Base-by-base conservation (phyloP, 768 basidiomycete species). In the Coprinellus micaceus region DNA sequence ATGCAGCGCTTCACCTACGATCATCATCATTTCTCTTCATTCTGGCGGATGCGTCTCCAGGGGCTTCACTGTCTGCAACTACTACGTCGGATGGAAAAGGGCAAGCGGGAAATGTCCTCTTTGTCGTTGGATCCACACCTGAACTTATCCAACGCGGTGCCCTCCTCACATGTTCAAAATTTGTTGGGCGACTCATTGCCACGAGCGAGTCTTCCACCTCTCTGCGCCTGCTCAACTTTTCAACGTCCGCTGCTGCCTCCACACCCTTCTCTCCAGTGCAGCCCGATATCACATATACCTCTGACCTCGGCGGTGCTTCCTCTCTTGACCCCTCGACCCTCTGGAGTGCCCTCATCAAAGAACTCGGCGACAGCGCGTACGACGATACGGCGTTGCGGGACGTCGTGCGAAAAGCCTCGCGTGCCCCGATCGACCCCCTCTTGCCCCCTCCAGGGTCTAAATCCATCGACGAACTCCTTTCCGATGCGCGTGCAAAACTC, bases 351-450 rank as follows among this genome's bases (percentile, higher is more conserved):
- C 67, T 74, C 33, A 77, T 87, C n/a, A 72, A 77, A 6, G 81
- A 82, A 58, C 68, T 88, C 40, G 81, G 81, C 17, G 71, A 68
- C 5, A 76, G 79, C 0, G 68, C 78, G 1, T 86, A 83, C 63
- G 89, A 91, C 64, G 81, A 80, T 44, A 75, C 77, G 3, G 85
- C 88, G 40, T 73, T 91, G 2, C 83, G 82, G 83, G 86, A 89
- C 60, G 81, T 85, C 47, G 71, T 89, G n/a, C 76, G 77, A 43
- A 89, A 89, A 66, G 79, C 83, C 2, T 77, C 82, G 1, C 72
- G 77, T 15, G 65, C 72, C 10, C 83, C 85, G 15, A 78, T 86
- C 44, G 82, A 89, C 60, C 86, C 87, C 0, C 73, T 80, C 2
- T 57, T 65, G 0, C 82, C 88, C 5, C 90, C 89, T 0, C 80